Conservation (phyloP, 1,284 basidiomycete genomes). For the Trametes versicolor region DNA sequence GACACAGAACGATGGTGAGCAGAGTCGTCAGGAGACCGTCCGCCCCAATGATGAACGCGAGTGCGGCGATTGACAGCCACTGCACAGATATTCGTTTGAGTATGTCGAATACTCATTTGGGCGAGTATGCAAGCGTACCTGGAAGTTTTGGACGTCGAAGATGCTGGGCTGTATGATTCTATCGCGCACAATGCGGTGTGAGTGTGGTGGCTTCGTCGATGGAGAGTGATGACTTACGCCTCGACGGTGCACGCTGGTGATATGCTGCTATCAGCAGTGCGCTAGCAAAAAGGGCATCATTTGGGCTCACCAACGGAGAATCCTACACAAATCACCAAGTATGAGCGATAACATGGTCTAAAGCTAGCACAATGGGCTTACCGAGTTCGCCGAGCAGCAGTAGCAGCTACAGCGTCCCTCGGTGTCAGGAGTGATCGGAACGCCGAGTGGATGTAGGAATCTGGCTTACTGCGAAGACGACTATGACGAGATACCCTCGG, state of each 20-base stretch:
- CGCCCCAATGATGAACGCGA: constrained; percentile 11
- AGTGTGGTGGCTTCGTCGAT: not conserved
- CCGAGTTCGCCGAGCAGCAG: constrained; percentile 11
- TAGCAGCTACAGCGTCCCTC: not conserved
- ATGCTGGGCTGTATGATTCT: constrained; percentile 10
- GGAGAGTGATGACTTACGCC: not conserved
- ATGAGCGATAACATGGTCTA: not conserved
- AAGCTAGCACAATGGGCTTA: not conserved
- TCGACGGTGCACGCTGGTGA: constrained; percentile 9
- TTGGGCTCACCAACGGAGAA: constrained; percentile 8
- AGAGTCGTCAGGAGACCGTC: constrained; percentile 4
- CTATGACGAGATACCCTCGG: not conserved
- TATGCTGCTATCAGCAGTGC: not conserved
- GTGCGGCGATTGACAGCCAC: constrained; percentile 13
- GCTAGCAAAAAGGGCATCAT: too few relatives aligned
- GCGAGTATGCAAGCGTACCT: not conserved
- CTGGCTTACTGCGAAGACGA: constrained; percentile 2
- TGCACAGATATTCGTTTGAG: not conserved
- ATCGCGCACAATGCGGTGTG: too few relatives aligned
- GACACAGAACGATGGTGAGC: constrained; percentile 4
- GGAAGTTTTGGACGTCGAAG: constrained; percentile 9
- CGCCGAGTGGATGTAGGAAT: not conserved
- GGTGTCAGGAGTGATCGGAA: not conserved
- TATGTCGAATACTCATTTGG: too few relatives aligned
- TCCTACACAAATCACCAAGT: not conserved